Conservation (phyloP, 768 basidiomycete genomes). For the Naematelia encephala region DNA sequence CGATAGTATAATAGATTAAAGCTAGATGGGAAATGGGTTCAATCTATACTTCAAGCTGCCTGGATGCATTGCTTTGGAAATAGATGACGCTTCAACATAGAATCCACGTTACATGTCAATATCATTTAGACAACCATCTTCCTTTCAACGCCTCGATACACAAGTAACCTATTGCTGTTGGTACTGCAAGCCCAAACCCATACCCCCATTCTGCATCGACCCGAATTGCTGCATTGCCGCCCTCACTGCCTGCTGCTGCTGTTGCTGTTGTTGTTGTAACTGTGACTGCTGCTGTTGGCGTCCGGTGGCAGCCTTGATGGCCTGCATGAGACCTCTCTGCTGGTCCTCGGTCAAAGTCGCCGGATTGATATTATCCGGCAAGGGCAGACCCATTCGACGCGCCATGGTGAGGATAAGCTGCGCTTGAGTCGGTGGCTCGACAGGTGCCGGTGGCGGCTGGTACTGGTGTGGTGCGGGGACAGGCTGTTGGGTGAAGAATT, state of each 20-base stretch:
- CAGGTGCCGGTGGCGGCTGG: background rate
- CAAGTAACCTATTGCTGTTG: background rate
- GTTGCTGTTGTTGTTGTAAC: conserved; percentile 7
- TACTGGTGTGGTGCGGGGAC: background rate
- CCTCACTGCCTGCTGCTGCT: conserved; percentile 10
- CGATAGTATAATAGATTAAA: background rate
- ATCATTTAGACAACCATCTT: too few relatives aligned
- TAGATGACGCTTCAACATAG: too few relatives aligned
- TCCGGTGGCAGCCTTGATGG: background rate
- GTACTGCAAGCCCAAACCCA: background rate
- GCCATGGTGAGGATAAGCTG: background rate
- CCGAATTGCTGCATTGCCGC: background rate
- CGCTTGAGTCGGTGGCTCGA: background rate
- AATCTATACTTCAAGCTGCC: too few relatives aligned
- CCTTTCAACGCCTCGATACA: too few relatives aligned
- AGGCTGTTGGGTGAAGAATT: background rate
- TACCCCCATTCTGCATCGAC: background rate
- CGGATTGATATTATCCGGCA: conserved; percentile 5
- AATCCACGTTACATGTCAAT: too few relatives aligned
- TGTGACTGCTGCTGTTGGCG: conserved; percentile 7
- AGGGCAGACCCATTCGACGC: background rate
- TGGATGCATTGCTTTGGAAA: too few relatives aligned
- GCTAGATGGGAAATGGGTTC: background rate
- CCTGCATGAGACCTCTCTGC: background rate
- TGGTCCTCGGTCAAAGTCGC: conserved; percentile 4